Conservation (phyloP, 1,139 yeast species). For the Waltiozyma sp. region DNA sequence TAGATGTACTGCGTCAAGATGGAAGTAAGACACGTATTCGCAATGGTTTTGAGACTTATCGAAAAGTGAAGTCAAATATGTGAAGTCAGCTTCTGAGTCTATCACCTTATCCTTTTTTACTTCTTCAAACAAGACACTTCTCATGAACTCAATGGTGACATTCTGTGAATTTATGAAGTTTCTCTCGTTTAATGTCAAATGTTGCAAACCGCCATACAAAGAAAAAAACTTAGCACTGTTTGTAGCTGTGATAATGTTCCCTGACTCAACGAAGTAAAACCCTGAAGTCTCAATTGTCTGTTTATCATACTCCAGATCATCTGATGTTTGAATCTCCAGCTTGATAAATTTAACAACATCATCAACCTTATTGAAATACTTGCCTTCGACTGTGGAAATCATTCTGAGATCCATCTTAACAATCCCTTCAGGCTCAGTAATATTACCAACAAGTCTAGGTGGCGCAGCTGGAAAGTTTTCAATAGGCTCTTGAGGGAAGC, state of each 20-base stretch:
- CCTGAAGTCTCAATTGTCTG: constrained; percentile 47
- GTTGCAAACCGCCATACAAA: constrained; percentile 47
- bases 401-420: constrained; percentile 17
- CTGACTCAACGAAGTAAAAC: constrained; percentile 59
- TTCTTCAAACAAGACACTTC: constrained; percentile 25
- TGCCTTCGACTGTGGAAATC: constrained; percentile 17
- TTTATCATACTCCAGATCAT: constrained; percentile 32
- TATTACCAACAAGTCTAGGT: constrained; percentile 8
- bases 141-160: constrained; percentile 27
- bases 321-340: constrained; percentile 20
- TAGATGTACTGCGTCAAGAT: constrained; percentile 48
- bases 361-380: constrained; percentile 20
- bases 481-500: neutral
- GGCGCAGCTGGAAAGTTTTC: constrained; percentile 10
- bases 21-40: constrained; percentile 62
- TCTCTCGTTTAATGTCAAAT: constrained; percentile 34
- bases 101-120: constrained; percentile 6
- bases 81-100: constrained; percentile 12
- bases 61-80: constrained; percentile 11
- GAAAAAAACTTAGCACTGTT: constrained; percentile 70
- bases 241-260: constrained; percentile 54
- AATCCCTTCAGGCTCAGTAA: constrained; percentile 20
- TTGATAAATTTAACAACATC: constrained; percentile 22
- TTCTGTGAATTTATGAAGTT: constrained; percentile 32
- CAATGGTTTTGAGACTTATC: constrained; percentile 37